A percentile compares a stretch with the other conserved stretches of the same genome.
Conservation (phyloP, 176 grass and related monocot genomes). For the Zizania latifolia region DNA sequence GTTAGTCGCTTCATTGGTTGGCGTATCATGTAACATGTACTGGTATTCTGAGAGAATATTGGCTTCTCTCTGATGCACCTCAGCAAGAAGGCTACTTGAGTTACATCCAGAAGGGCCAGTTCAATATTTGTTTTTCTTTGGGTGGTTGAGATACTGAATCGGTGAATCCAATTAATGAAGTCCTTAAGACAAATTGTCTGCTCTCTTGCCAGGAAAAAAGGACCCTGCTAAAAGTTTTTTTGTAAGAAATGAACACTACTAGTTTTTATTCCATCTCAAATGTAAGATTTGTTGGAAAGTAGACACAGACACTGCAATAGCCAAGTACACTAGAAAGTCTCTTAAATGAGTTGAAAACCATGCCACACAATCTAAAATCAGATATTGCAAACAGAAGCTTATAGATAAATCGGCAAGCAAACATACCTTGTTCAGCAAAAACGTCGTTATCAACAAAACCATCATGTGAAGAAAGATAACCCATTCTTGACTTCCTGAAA, state of each 20-base stretch:
- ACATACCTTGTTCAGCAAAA: slow-evolving; percentile 82
- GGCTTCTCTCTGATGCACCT: background rate
- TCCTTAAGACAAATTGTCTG: slow-evolving; percentile 14
- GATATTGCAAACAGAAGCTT: slow-evolving; percentile 21
- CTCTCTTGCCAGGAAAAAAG: background rate
- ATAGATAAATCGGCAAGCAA: background rate
- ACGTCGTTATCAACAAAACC: slow-evolving; percentile 60
- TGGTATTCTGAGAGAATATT: background rate
- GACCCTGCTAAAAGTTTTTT: background rate
- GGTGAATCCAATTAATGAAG: background rate
- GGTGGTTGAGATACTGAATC: slow-evolving; percentile 9
- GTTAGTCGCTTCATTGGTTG: background rate
- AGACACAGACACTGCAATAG: background rate
- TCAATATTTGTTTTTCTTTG: background rate
- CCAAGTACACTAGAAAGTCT: background rate
- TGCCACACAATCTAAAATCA: slow-evolving; percentile 1
- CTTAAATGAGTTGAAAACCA: slow-evolving; percentile 14
- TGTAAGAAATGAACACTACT: slow-evolving; percentile 8
- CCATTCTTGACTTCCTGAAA: slow-evolving; percentile 80
- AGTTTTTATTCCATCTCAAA: background rate
- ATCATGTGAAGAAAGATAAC: slow-evolving; percentile 61
- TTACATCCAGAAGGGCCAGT: background rate
- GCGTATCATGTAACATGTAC: background rate
- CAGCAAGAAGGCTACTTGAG: slow-evolving; percentile 8
- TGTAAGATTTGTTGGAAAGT: background rate